A percentile compares a stretch with the other conserved stretches of the same genome.
phyloP scores from a whole-genome alignment of 176 grass and related monocot genomes.

The Raddia distichophylla region DNA sequence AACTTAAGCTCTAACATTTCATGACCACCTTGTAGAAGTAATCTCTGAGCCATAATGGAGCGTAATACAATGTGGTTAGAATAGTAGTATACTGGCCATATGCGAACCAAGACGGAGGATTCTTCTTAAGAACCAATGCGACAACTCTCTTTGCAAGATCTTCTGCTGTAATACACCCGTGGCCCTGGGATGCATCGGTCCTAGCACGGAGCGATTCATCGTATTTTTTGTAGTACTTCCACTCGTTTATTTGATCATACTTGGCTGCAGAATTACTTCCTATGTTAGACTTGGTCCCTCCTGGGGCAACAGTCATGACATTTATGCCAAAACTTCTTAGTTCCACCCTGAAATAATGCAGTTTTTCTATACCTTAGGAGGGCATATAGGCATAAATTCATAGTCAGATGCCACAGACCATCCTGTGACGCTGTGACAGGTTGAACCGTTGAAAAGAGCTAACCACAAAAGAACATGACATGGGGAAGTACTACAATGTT shows the following conservation, averaged over 20 bases:
- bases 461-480: constrained; percentile 3
- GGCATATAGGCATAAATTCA: neutral
- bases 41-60: constrained; percentile 74
- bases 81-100: constrained; percentile 63
- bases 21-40: constrained; percentile 62
- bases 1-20: constrained; percentile 58
- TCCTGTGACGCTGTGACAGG: neutral
- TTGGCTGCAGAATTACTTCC: constrained; percentile 63
- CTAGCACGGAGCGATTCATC: constrained; percentile 66
- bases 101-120: constrained; percentile 77
- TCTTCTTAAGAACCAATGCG: constrained; percentile 56
- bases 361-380: constrained; percentile 3
- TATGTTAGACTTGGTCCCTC: constrained; percentile 79
- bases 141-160: constrained; percentile 77
- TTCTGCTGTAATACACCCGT: constrained; percentile 55
- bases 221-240: constrained; percentile 85
- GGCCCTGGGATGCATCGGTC: constrained; percentile 66
- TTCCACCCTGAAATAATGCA: constrained; percentile 60
- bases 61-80: constrained; percentile 63
- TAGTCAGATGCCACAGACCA: neutral
- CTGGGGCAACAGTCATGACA: constrained; percentile 79
- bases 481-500: neutral
- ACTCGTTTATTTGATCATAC: constrained; percentile 65
- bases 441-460: constrained; percentile 24
- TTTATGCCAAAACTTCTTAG: constrained; percentile 73